A percentile compares a stretch with the other conserved stretches of the same genome.
These are phyloP conservation scores for Chaetomium olivaceum DNA, from an alignment of 2,329 filamentous ascomycete species.

Conservation along the genomic window DNA sequence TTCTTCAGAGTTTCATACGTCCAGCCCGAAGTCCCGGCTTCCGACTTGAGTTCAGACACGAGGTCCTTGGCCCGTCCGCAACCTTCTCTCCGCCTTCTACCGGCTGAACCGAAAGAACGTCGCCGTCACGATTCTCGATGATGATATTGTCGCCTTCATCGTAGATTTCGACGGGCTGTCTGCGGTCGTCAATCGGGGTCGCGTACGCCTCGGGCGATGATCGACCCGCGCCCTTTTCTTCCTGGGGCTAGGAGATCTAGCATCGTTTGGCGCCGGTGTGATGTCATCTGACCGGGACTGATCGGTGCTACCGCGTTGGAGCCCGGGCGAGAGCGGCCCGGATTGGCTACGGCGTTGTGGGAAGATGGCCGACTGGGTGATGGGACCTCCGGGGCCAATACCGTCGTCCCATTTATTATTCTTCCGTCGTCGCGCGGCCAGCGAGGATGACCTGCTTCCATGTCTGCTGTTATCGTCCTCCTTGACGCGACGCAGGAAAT, in stretches of 20 bases:
- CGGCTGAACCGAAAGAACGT: constrained; percentile 71
- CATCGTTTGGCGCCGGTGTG: constrained; percentile 24
- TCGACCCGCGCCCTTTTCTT: constrained; percentile 17
- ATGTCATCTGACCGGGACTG: constrained; percentile 33
- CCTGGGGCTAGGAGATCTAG: background rate
- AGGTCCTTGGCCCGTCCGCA: constrained; percentile 31
- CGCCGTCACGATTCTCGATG: constrained; percentile 83
- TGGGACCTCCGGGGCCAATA: constrained; percentile 80
- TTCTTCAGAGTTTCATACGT: constrained; percentile 51
- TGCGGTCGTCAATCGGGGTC: constrained; percentile 4
- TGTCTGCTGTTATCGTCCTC: constrained; percentile 66
- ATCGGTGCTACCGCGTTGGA: constrained; percentile 21
- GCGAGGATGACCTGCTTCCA: constrained; percentile 61
- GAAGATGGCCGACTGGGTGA: constrained; percentile 85
- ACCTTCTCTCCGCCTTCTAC: constrained; percentile 27
- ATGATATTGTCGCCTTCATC: constrained; percentile 78
- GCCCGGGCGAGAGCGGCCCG: constrained; percentile 28
- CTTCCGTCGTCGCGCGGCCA: constrained; percentile 61
- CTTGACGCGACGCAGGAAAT: constrained; percentile 79
- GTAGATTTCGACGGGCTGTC: constrained; percentile 63
- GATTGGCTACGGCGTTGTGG: constrained; percentile 53
- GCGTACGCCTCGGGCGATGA: constrained; percentile 17
- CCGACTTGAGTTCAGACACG: constrained; percentile 39
- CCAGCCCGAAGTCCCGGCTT: constrained; percentile 42
- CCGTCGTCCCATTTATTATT: constrained; percentile 70